These are phyloP conservation scores for Megacollybia marginata DNA, from an alignment of 768 basidiomycete genomes.

Conservation along the genomic window DNA sequence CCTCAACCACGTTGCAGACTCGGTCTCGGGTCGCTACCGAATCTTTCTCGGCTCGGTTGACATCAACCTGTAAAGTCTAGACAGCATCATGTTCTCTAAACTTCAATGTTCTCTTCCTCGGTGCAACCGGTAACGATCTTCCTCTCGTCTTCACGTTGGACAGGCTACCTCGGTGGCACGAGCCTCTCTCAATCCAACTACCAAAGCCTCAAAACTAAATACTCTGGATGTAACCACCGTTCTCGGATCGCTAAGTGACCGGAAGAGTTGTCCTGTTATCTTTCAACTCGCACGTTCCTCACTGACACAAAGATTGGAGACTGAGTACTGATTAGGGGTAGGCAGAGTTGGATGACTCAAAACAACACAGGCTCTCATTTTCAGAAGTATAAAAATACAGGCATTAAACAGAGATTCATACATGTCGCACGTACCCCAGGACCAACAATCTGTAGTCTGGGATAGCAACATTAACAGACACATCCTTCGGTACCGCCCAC, in stretches of 20 bases:
- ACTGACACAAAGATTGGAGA: neutral
- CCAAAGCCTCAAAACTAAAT: constrained; percentile 37
- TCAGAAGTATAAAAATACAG: constrained; percentile 38
- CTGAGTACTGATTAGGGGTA: constrained; percentile 7
- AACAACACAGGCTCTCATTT: constrained; percentile 38
- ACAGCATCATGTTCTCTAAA: too few species aligned
- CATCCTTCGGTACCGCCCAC: constrained; percentile 36
- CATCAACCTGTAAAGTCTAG: too few species aligned
- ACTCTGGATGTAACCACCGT: constrained; percentile 25
- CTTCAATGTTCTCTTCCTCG: constrained; percentile 32
- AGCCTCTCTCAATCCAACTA: constrained; percentile 32
- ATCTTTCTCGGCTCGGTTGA: too few species aligned
- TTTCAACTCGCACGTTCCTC: constrained; percentile 25
- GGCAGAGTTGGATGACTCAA: constrained; percentile 42
- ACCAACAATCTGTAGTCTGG: neutral
- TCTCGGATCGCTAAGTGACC: constrained; percentile 44
- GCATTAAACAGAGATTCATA: constrained; percentile 41
- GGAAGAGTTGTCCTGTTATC: constrained; percentile 32
- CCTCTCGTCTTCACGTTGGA: neutral
- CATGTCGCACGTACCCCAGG: constrained; percentile 42
- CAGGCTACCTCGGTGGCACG: constrained; percentile 44
- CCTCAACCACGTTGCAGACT: too few species aligned
- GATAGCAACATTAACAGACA: constrained; percentile 35
- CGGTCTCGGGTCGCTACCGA: too few species aligned
- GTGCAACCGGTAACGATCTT: constrained; percentile 31